Evolutionary conservation across 352 stramenopile species (phyloP), one percentile per base, ranked within the genome.

Genomic region (Globisporangium cystogenes): DNA sequence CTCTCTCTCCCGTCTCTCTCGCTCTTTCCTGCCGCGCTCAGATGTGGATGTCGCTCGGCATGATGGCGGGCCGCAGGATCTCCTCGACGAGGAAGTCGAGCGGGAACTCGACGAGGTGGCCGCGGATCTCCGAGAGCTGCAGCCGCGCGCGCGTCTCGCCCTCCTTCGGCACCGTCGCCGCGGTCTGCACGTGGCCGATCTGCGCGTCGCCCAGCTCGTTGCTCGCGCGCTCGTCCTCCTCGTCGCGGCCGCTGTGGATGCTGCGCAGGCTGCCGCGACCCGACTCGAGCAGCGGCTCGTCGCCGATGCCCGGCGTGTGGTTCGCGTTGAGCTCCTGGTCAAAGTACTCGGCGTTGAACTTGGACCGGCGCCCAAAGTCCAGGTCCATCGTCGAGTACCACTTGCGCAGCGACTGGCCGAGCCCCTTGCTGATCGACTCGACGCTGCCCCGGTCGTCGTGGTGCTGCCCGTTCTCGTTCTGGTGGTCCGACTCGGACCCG

Each of bases 41-140:
- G 72, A 93, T 93, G 70, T 95, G 81, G 55, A 95, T 85, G 58
- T 92, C 82, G 45, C 65, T 69, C 1, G 85, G 85, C 54, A 95
- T 57, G 49, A 93, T 87, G 36, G 82, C 84, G 41, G 85, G 85
- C 55, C 90, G 86, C 16, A 95, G 64, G 41, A 89, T 89, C 60
- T 93, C 82, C 55, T 93, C 83, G 20, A 76, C 74, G 35, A 95
- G 57, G 48, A 95, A 95, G 39, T 95, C 73, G 29, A 93, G 53
- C 24, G 85, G 85, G 55, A 94, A 95, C 36, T 93, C 78, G 26
- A 95, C 85, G 1, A 95, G 65, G 45, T 93, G 83, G 35, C 85
- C 85, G 31, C 77, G 81, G 49, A 95, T 94, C 62, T 87, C 79
- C 29, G 73, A 90, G 8, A 95, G 61, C 62, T 90, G 74, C 4